phyloP scores from a whole-genome alignment of 768 basidiomycete species.

The Boletus pseudo-olivaceus region DNA sequence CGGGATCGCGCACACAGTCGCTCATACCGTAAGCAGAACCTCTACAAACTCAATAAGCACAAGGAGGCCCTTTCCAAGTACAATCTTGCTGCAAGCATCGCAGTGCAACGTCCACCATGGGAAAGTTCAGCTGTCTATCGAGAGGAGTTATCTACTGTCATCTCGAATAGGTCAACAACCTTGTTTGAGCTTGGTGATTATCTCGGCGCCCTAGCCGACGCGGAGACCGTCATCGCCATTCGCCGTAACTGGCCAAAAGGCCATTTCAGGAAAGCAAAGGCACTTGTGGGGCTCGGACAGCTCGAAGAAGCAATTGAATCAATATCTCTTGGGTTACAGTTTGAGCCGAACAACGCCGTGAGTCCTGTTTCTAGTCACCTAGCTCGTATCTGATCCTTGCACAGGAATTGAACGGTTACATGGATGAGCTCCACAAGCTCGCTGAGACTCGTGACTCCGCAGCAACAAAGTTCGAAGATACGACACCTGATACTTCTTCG shows the following conservation, averaged over 20 bases:
- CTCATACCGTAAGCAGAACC: constrained; percentile 42
- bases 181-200: constrained; percentile 74
- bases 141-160: constrained; percentile 85
- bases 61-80: constrained; percentile 75
- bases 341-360: constrained; percentile 68
- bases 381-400: constrained; percentile 5
- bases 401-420: constrained; percentile 32
- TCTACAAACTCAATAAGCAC: constrained; percentile 75
- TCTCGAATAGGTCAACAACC: constrained; percentile 92
- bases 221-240: constrained; percentile 83
- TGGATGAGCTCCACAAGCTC: constrained; percentile 29
- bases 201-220: constrained; percentile 78
- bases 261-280: constrained; percentile 91
- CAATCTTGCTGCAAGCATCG: constrained; percentile 71
- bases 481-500: not conserved
- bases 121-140: constrained; percentile 78
- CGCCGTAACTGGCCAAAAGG: constrained; percentile 93
- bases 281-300: constrained; percentile 68
- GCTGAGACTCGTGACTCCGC: constrained; percentile 10
- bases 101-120: constrained; percentile 83
- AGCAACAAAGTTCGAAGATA: not conserved
- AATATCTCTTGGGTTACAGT: constrained; percentile 77
- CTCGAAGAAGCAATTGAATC: constrained; percentile 79
- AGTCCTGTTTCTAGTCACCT: constrained; percentile 8
- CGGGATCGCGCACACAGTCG: not conserved